Conservation (phyloP, 768 basidiomycete species). For the Tulasnella sp. region DNA sequence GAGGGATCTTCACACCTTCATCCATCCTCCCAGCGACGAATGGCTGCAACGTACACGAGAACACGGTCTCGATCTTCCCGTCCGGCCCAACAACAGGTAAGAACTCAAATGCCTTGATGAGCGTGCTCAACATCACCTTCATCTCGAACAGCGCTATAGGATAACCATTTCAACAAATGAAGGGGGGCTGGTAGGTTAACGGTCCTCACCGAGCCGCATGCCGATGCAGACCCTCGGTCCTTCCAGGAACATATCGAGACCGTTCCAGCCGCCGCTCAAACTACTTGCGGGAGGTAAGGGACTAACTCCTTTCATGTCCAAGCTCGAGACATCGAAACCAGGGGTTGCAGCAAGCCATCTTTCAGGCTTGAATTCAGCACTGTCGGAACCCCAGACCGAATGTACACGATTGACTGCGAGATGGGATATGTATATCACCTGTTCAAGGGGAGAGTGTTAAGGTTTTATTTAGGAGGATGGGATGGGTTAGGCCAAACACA, state of each 20-base stretch:
- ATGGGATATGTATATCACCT: conserved; percentile 32
- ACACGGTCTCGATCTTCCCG: conserved; percentile 14
- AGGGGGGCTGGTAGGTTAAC: too few relatives aligned
- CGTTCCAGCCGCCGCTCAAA: conserved; percentile 31
- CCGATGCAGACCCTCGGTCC: conserved; percentile 37
- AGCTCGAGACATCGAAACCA: too few relatives aligned
- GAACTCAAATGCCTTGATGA: conserved; percentile 32
- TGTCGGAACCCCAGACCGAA: conserved; percentile 31
- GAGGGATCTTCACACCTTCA: conserved; percentile 16
- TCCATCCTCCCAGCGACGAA: conserved; percentile 11
- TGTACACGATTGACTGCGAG: conserved; percentile 28
- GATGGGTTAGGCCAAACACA: too few relatives aligned
- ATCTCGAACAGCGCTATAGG: conserved; percentile 33
- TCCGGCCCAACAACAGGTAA: conserved; percentile 25
- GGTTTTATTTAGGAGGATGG: not conserved
- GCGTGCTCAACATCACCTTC: conserved; percentile 33
- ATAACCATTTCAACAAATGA: too few relatives aligned
- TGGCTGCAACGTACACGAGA: conserved; percentile 16
- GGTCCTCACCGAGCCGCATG: conserved; percentile 28
- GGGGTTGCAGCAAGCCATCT: conserved; percentile 26
- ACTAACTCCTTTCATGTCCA: too few relatives aligned
- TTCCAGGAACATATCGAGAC: conserved; percentile 33
- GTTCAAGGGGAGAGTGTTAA: not conserved
- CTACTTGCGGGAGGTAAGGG: conserved; percentile 20
- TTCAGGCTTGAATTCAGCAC: conserved; percentile 31